Evolutionary conservation across 2,329 filamentous ascomycete genomes (phyloP).

Genomic region (Diaporthe citri): DNA sequence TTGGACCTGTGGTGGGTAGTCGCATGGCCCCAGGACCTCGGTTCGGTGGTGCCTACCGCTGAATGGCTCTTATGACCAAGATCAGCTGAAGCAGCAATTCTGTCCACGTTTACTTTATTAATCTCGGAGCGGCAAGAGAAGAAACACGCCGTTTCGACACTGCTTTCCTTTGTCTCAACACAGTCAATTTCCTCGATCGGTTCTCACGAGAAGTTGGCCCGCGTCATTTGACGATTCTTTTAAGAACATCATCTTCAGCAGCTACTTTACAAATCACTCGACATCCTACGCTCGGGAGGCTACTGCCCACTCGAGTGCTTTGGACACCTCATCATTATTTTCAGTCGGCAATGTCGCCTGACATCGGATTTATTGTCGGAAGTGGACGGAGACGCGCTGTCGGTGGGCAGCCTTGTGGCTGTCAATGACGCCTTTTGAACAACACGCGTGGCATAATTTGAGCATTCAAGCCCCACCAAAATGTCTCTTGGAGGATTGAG

Average conservation of each 20-base stretch:
- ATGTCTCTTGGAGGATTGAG: not conserved
- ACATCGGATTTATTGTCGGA: slow-evolving; percentile 38
- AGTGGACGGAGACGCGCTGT: slow-evolving; percentile 26
- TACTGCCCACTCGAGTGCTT: slow-evolving; percentile 53
- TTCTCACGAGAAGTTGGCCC: slow-evolving; percentile 46
- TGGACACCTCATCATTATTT: slow-evolving; percentile 55
- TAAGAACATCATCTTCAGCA: slow-evolving; percentile 53
- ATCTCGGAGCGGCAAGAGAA: not conserved
- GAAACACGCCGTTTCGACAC: not conserved
- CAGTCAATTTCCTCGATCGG: slow-evolving; percentile 44
- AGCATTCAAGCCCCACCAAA: not conserved
- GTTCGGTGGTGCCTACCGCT: slow-evolving; percentile 71
- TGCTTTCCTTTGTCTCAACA: slow-evolving; percentile 32
- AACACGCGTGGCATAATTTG: slow-evolving; percentile 32
- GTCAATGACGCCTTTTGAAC: slow-evolving; percentile 34
- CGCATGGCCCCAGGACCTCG: slow-evolving; percentile 71
- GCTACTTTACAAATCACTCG: slow-evolving; percentile 53
- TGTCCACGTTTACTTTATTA: slow-evolving; percentile 20
- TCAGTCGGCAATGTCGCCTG: slow-evolving; percentile 29
- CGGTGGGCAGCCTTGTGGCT: not conserved
- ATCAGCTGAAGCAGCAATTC: slow-evolving; percentile 15
- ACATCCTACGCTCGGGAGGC: slow-evolving; percentile 55
- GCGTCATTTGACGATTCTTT: slow-evolving; percentile 51
- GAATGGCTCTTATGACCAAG: slow-evolving; percentile 42
- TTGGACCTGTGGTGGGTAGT: slow-evolving; percentile 72